Evolutionary conservation across 164 flowering plant species (phyloP).

Genomic region (Kalanchoe fedtschenkoi): DNA sequence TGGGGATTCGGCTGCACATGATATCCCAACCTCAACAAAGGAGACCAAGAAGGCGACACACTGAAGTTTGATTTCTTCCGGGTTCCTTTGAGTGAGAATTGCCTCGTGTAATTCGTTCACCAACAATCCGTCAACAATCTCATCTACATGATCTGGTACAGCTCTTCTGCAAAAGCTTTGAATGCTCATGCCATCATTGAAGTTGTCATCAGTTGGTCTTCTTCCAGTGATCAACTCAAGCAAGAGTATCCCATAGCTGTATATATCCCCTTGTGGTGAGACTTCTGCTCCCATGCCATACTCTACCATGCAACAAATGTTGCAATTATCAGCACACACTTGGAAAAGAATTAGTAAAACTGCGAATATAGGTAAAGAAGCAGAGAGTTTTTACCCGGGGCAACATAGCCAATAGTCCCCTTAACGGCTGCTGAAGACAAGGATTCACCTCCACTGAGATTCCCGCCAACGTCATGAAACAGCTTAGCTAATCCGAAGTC

Average conservation of each 20-base stretch:
- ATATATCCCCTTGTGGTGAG: constrained; percentile 2
- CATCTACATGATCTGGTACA: not conserved
- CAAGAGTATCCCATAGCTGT: constrained; percentile 4
- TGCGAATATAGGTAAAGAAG: too few species aligned
- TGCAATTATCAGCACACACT: too few species aligned
- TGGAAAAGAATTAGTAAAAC: too few species aligned
- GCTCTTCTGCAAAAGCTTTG: not conserved
- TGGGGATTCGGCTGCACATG: not conserved
- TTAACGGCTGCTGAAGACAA: not conserved
- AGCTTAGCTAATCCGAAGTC: constrained; percentile 4
- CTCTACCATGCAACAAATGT: too few species aligned
- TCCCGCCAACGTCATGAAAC: not conserved
- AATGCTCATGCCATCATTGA: not conserved
- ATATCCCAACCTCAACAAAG: not conserved
- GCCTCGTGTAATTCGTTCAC: not conserved
- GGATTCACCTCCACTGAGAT: not conserved
- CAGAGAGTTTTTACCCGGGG: not conserved
- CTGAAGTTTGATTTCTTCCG: not conserved
- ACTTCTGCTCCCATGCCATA: constrained; percentile 3
- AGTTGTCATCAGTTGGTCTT: constrained; percentile 5
- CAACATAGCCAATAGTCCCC: constrained; percentile 4
- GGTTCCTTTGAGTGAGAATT: not conserved
- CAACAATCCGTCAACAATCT: not conserved
- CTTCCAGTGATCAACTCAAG: constrained; percentile 5
- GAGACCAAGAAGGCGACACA: not conserved